phyloP scores from a whole-genome alignment of 768 basidiomycete species.

The Rhizopogon vesiculosus region DNA sequence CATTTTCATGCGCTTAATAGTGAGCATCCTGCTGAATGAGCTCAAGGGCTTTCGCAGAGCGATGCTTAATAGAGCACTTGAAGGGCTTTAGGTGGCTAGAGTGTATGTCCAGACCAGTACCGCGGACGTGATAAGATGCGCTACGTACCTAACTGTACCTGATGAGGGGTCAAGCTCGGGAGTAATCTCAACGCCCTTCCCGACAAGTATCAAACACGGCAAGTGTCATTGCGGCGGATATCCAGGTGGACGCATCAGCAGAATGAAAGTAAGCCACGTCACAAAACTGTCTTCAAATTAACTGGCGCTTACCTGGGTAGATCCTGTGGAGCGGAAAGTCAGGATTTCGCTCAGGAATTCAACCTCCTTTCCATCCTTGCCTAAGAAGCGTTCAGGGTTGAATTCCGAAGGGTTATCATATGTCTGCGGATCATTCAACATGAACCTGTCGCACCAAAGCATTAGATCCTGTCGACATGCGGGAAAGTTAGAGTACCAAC shows the following conservation, averaged over 20 bases:
- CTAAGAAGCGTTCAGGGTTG: slow-evolving; percentile 50
- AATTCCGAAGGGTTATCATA: slow-evolving; percentile 48
- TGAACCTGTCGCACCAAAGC: slow-evolving; percentile 4
- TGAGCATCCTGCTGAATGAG: slow-evolving; percentile 17
- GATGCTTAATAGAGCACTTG: slow-evolving; percentile 30
- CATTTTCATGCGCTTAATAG: not conserved
- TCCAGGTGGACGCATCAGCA: slow-evolving; percentile 39
- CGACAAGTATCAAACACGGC: slow-evolving; percentile 37
- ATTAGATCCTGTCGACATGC: not conserved
- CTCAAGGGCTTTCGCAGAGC: slow-evolving; percentile 24
- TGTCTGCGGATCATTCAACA: slow-evolving; percentile 16
- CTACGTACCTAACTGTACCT: slow-evolving; percentile 48
- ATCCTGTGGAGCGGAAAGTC: slow-evolving; percentile 3
- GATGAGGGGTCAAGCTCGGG: slow-evolving; percentile 48
- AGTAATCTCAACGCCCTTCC: slow-evolving; percentile 35
- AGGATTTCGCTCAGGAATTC: slow-evolving; percentile 4
- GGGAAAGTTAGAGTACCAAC: slow-evolving; percentile 3
- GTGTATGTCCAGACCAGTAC: not conserved
- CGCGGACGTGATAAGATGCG: not conserved
- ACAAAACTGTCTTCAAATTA: not conserved
- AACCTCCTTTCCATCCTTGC: slow-evolving; percentile 9
- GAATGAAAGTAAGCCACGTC: not conserved
- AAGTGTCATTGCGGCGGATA: slow-evolving; percentile 33
- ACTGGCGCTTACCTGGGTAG: slow-evolving; percentile 1
- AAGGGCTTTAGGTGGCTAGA: slow-evolving; percentile 30